phyloP scores from a whole-genome alignment of 2,329 filamentous ascomycete genomes.

The Trichoderma koningiopsis region DNA sequence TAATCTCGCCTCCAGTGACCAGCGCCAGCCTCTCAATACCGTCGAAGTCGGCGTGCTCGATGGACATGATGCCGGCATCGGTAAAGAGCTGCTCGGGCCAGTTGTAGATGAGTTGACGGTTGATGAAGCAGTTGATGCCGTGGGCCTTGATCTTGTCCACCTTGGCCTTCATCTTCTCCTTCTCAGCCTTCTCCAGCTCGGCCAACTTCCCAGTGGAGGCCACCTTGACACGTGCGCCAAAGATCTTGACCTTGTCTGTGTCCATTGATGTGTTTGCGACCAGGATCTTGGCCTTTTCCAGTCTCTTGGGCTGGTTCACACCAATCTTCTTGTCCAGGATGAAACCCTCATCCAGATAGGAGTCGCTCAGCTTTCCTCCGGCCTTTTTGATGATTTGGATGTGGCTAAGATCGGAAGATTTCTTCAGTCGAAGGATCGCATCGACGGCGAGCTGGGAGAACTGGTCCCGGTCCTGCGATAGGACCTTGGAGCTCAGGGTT shows the following conservation, averaged over 20 bases:
- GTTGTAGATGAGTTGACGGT: constrained; percentile 99
- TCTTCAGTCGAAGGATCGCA: constrained; percentile 85
- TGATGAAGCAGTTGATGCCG: constrained; percentile 99
- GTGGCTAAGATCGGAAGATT: constrained; percentile 90
- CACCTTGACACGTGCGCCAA: constrained; percentile 95
- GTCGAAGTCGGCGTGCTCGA: constrained; percentile 98
- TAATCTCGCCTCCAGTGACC: constrained; percentile 95
- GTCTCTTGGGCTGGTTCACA: constrained; percentile 94
- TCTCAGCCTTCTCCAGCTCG: constrained; percentile 97
- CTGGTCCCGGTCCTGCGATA: constrained; percentile 89
- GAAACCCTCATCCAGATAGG: constrained; percentile 96
- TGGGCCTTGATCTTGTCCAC: constrained; percentile 98
- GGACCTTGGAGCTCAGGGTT: constrained; percentile 94
- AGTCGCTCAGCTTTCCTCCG: constrained; percentile 95
- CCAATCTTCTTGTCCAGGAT: constrained; percentile 99
- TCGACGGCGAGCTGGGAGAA: constrained; percentile 89
- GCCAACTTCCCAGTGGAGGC: constrained; percentile 94
- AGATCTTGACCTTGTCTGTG: constrained; percentile 99
- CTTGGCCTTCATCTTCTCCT: constrained; percentile 99
- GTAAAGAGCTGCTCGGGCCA: constrained; percentile 99
- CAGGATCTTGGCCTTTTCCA: constrained; percentile 97
- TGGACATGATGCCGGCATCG: constrained; percentile 96
- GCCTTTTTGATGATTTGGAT: constrained; percentile 99
- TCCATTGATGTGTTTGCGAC: constrained; percentile 99
- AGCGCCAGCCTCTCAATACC: constrained; percentile 93